These are phyloP conservation scores for Casaregolazyma suthepensis DNA, from an alignment of 1,139 yeast species.

Conservation along the genomic window DNA sequence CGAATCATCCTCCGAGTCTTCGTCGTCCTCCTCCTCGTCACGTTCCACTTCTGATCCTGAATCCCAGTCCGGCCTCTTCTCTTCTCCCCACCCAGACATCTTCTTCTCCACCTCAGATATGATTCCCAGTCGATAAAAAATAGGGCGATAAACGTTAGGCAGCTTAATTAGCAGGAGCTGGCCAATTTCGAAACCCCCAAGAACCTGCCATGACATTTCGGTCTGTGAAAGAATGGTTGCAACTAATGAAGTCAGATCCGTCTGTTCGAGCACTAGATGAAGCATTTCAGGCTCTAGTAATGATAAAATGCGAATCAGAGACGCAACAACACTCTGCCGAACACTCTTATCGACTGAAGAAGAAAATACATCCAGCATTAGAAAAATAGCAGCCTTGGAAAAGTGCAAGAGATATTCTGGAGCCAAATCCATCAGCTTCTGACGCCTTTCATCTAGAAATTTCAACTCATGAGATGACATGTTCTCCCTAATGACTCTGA, in stretches of 20 bases:
- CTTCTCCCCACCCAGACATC: slow-evolving; percentile 9
- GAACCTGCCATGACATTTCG: slow-evolving; percentile 37
- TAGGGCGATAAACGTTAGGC: slow-evolving; percentile 40
- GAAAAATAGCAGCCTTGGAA: slow-evolving; percentile 47
- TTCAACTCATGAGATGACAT: slow-evolving; percentile 12
- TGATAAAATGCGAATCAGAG: slow-evolving; percentile 49
- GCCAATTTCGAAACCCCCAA: slow-evolving; percentile 51
- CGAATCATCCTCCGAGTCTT: slow-evolving; percentile 18
- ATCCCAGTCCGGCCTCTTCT: slow-evolving; percentile 15
- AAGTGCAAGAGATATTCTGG: slow-evolving; percentile 33
- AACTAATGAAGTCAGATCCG: slow-evolving; percentile 39
- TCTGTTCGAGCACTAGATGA: slow-evolving; percentile 21
- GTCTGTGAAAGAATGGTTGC: slow-evolving; percentile 66
- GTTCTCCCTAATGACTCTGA: slow-evolving; percentile 14
- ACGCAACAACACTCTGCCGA: slow-evolving; percentile 54
- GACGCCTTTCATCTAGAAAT: slow-evolving; percentile 11
- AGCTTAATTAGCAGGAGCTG: slow-evolving; percentile 41
- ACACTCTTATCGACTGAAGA: slow-evolving; percentile 68
- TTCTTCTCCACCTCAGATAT: slow-evolving; percentile 43
- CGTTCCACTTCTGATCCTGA: slow-evolving; percentile 21
- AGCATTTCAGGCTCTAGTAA: slow-evolving; percentile 25
- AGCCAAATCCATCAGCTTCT: slow-evolving; percentile 12
- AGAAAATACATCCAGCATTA: slow-evolving; percentile 65
- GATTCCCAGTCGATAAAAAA: slow-evolving; percentile 69
- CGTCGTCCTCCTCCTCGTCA: slow-evolving; percentile 16